Conservation (phyloP, 805 yeast genomes). For the Yamadazyma phyllophila region DNA sequence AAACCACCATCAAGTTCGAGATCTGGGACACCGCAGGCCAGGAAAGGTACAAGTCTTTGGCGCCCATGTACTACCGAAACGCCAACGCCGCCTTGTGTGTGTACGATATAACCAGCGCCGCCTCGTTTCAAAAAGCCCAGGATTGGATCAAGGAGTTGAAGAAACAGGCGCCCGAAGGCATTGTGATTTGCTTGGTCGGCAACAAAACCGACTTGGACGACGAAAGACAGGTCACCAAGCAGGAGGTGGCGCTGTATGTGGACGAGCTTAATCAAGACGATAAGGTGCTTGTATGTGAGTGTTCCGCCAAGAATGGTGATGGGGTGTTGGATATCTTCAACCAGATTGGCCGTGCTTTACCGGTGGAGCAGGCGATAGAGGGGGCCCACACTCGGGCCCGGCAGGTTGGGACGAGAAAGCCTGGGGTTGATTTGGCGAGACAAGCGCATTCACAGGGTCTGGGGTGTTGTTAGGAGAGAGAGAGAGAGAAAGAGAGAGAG, state of each 20-base stretch:
- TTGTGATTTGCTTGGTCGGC: conserved; percentile 83
- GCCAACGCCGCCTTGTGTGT: conserved; percentile 76
- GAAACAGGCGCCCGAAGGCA: conserved; percentile 71
- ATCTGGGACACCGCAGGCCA: conserved; percentile 98
- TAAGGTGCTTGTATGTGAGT: conserved; percentile 34
- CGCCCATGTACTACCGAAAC: conserved; percentile 47
- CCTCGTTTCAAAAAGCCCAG: conserved; percentile 69
- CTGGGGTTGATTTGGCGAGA: conserved; percentile 37
- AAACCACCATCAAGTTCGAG: conserved; percentile 61
- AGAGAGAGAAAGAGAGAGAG: too few species aligned
- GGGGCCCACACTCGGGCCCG: conserved; percentile 24
- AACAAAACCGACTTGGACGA: conserved; percentile 63
- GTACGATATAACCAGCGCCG: conserved; percentile 66
- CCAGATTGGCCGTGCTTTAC: conserved; percentile 40
- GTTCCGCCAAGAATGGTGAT: conserved; percentile 45
- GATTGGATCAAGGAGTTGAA: conserved; percentile 79
- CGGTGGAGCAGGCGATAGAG: conserved; percentile 36
- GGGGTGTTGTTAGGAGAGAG: conserved; percentile 25
- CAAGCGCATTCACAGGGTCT: conserved; percentile 21
- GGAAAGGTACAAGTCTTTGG: conserved; percentile 43
- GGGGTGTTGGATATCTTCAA: conserved; percentile 43
- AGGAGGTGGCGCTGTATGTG: conserved; percentile 49
- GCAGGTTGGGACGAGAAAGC: conserved; percentile 24
- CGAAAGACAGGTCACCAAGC: conserved; percentile 42
- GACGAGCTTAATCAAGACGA: conserved; percentile 40